Evolutionary conservation across 768 basidiomycete genomes (phyloP), one percentile per base, ranked within the genome.

Genomic region (Rhodocollybia butyracea): DNA sequence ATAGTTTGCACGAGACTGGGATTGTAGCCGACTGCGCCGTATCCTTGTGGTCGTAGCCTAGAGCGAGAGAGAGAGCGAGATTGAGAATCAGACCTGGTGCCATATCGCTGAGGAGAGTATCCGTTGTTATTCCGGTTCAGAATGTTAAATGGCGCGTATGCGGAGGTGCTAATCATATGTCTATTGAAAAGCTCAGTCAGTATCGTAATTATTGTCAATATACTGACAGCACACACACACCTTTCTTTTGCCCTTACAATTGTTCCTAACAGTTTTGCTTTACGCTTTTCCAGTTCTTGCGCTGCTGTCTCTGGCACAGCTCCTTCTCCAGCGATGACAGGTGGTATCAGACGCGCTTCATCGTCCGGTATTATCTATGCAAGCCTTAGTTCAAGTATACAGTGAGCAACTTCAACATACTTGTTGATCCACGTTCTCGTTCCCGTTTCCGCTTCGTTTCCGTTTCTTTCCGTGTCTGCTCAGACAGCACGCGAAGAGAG

Each of bases 241-340:
- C 29, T 31, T 47, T 32, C 46, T 47, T 47, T 47, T 8, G 46
- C 46, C 2, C 46, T 27, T 17, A 47, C 46, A 47, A 47, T 47
- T 5, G 29, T 47, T 10, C 46, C 46, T 36, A 36, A 17, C 11
- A 30, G 7, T 4, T 21, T 34, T 15, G 29, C 31, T 11, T 21
- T 47, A 2, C 46, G 17, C 30, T 47, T 31, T 15, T 34, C 43
- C 5, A 45, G 30, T 19, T 47, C 46, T 21, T 47, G 29, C 12
- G 17, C 46, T 30, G 19, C 46, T 3, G 46, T n/a, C 27, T 47
- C 30, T 13, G 46, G 46, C 7, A 34, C 30, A 17, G 5, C 19
- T 30, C 10, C n/a, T 11, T 47, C 31, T 4, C 29, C n/a, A 11
- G 30, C 46, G 2, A 32, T n/a, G 8, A n/a, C n/a, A 11, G 46